Conservation (phyloP, 805 yeast genomes). For the Metschnikowia bowlesiae region DNA sequence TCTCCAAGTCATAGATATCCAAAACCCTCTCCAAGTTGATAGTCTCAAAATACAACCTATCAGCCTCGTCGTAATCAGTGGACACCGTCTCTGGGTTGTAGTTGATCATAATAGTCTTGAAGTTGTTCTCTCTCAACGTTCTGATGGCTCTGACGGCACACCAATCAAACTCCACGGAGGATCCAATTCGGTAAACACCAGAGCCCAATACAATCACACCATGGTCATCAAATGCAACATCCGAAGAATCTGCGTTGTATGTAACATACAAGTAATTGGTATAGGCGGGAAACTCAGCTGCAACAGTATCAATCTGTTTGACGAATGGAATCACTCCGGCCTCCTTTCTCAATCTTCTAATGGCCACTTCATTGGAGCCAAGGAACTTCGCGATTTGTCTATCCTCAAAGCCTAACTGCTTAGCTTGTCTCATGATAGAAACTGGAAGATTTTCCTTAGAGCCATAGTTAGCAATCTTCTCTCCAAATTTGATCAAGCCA, state of each 20-base stretch:
- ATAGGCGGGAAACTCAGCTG: constrained; percentile 97
- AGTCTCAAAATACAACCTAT: constrained; percentile 92
- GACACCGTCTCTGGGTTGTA: constrained; percentile 98
- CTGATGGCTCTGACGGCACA: constrained; percentile 97
- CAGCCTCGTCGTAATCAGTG: constrained; percentile 98
- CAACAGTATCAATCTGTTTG: constrained; percentile 96
- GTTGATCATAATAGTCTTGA: constrained; percentile 93
- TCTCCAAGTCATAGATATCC: constrained; percentile 91
- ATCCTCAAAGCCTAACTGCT: constrained; percentile 95
- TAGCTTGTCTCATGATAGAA: constrained; percentile 70
- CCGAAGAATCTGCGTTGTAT: constrained; percentile 86
- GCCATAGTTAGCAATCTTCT: constrained; percentile 53
- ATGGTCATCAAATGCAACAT: constrained; percentile 82
- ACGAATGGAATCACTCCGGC: constrained; percentile 86
- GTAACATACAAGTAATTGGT: constrained; percentile 95
- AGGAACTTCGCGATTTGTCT: constrained; percentile 89
- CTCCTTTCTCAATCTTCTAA: constrained; percentile 83
- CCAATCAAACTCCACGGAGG: constrained; percentile 99
- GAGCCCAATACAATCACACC: constrained; percentile 96
- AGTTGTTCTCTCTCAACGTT: constrained; percentile 79
- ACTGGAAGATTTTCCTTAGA: constrained; percentile 59
- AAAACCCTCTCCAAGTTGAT: constrained; percentile 90
- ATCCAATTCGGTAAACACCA: constrained; percentile 98
- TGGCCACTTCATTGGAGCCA: constrained; percentile 86
- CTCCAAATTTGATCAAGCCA: constrained; percentile 68